Evolutionary conservation across 2,329 filamentous ascomycete genomes (phyloP), one percentile per base, ranked within the genome.

Genomic region (Colletotrichum eleusines): DNA sequence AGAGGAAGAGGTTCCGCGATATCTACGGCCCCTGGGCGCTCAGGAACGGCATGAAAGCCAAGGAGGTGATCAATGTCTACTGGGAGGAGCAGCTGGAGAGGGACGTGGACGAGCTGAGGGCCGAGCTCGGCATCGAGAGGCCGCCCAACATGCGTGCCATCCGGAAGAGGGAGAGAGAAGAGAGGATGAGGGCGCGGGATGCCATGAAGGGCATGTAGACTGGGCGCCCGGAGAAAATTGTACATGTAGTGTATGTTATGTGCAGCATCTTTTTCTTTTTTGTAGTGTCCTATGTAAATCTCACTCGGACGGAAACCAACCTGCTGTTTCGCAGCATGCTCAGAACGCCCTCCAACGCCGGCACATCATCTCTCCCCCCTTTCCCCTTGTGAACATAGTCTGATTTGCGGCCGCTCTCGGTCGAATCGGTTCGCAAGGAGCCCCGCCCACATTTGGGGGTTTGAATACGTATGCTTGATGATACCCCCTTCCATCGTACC

Each of bases 41-140:
- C 54, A 84, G 89, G 64, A 98, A 97, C 80, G 96, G 96, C 18
- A 80, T 94, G 74, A 83, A 88, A 66, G 88, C 90, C 58, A 89
- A 92, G 76, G 93, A 97, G 77, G 85, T 98, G 42, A 95, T 99
- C 74, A 98, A 98, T 80, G 91, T 99, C 1, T 99, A 97, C 79
- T 99, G 96, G 96, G 96, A 99, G 82, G 94, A 98, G 84, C 89
- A 95, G 83, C 82, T 99, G 74, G 91, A 95, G 83, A 93, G 90
- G 68, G 91, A 97, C 80, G 93, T 97, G 33, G 87, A 89, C 62
- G 92, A 91, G 74, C 78, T 99, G 79, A 88, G 96, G 74, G 80
- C 77, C 5, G 87, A 94, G 78, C 79, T 99, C 76, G 91, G 93
- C 2, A 94, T 99, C 65, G 94, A 98, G 84, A 90, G 89, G 78